Base-by-base conservation (phyloP, 352 stramenopile species). In the Phytopythium montanum region DNA sequence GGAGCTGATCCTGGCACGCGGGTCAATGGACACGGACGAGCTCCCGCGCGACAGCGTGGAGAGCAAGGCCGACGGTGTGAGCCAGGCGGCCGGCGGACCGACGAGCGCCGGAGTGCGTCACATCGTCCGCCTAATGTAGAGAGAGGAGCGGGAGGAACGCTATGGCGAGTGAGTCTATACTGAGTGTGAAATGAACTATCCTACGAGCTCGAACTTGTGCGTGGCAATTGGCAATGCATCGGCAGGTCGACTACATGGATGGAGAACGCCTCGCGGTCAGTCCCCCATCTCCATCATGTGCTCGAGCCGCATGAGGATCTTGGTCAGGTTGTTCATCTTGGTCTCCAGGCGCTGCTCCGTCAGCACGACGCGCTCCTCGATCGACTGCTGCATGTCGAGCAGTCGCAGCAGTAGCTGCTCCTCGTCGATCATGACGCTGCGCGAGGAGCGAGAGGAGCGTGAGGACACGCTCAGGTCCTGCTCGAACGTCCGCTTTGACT, bases 271-370 rank as follows among this genome's bases (percentile, higher is more conserved):
- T 44, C 38, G 5, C 16, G 14, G 12, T 56, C 42, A 84, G 25
- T 83, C 69, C n/a, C 81, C 66, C 14, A 75, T 54, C 53, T 90
- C 74, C 48, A 90, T 80, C 59, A 83, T 68, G 0, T 64, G 60
- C 59, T 92, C 80, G 2, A 92, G 65, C 13, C 77, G 74, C 41
- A 87, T 64, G 31, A 92, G 60, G 45, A 89, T 85, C 62, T 88
- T 90, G 44, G 74, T 85, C 16, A 92, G 60, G 49, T 82, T 75
- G 57, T 85, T 71, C 5, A 92, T 54, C 59, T 90, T 90, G 4
- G 72, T 62, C 48, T 92, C 82, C n/a, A 90, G 66, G 7, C 80
- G 74, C 33, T 80, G 68, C 58, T 92, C 82, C 2, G 79, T 87
- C 54, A 88, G 80, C 25, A 76, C 21, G 49, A 92, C 56, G 1